phyloP scores from a whole-genome alignment of 495 filamentous ascomycete species.

The Penicillium steckii region DNA sequence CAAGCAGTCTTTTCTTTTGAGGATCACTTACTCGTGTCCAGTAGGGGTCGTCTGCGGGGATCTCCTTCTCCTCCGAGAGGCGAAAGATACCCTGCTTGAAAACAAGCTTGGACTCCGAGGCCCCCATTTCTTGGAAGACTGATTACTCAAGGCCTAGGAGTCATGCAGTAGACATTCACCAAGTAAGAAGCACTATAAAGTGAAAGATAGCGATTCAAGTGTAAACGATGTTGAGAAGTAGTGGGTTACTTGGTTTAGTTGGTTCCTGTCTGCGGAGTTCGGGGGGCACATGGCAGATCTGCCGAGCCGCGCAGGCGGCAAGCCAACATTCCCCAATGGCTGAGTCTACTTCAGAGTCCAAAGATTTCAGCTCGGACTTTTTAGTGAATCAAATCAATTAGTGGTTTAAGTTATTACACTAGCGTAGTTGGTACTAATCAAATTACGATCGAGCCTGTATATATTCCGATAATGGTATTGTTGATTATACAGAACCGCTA shows the following conservation, averaged over 20 bases:
- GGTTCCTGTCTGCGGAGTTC: conserved; percentile 19
- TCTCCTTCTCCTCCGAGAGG: conserved; percentile 85
- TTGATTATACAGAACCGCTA: conserved; percentile 10
- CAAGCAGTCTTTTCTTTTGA: too few relatives aligned
- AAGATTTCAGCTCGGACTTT: too few relatives aligned
- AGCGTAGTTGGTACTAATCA: not conserved
- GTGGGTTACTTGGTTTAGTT: conserved; percentile 14
- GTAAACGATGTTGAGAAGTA: too few relatives aligned
- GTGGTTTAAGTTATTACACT: not conserved
- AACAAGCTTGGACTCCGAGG: conserved; percentile 97
- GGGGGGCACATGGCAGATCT: conserved; percentile 5
- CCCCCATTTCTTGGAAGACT: conserved; percentile 68
- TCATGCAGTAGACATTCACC: conserved; percentile 36
- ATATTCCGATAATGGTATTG: not conserved
- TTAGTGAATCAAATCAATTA: not conserved
- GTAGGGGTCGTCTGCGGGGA: conserved; percentile 85
- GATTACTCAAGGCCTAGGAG: conserved; percentile 22
- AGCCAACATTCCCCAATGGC: not conserved
- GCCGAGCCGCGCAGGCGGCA: not conserved
- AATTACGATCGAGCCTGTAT: not conserved
- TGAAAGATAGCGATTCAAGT: not conserved
- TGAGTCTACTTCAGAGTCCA: not conserved
- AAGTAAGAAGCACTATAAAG: not conserved
- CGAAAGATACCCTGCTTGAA: conserved; percentile 99
- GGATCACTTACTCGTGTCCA: conserved; percentile 73